Evolutionary conservation across 2,329 filamentous ascomycete genomes (phyloP).

Genomic region (Hypoxylon sp.): DNA sequence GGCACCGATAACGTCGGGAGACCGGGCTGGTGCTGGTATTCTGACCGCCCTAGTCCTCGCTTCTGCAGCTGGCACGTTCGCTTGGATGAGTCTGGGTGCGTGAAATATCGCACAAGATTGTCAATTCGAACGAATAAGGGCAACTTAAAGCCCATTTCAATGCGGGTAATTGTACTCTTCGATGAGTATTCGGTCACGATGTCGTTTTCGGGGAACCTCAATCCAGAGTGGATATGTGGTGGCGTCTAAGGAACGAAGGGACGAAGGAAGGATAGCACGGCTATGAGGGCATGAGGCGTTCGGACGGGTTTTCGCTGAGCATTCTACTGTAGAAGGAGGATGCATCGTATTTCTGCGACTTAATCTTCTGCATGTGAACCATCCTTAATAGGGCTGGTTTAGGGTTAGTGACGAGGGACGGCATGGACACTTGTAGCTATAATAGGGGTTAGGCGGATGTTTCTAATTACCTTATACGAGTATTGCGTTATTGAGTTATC

Average conservation of each 20-base stretch:
- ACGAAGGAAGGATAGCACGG: conserved; percentile 27
- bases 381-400: conserved; percentile 7
- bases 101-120: conserved; percentile 38
- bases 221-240: conserved; percentile 14
- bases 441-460: background rate
- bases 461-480: background rate
- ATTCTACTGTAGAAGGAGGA: conserved; percentile 12
- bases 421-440: conserved; percentile 2
- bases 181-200: background rate
- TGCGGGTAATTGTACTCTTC: conserved; percentile 4
- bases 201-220: background rate
- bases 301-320: conserved; percentile 3
- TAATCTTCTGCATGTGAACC: conserved; percentile 12
- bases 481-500: background rate
- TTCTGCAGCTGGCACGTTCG: conserved; percentile 59
- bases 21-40: conserved; percentile 65
- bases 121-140: background rate
- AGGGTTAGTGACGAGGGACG: conserved; percentile 14
- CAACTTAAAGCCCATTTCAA: conserved; percentile 3
- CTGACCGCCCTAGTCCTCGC: conserved; percentile 63
- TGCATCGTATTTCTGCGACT: conserved; percentile 15
- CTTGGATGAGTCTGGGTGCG: conserved; percentile 64
- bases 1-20: conserved; percentile 60
- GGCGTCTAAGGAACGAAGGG: conserved; percentile 38
- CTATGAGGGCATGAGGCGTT: conserved; percentile 33